Evolutionary conservation across 306 rosid species (phyloP), one percentile per base, ranked within the genome.

Genomic region (Leucaena leucocephala): DNA sequence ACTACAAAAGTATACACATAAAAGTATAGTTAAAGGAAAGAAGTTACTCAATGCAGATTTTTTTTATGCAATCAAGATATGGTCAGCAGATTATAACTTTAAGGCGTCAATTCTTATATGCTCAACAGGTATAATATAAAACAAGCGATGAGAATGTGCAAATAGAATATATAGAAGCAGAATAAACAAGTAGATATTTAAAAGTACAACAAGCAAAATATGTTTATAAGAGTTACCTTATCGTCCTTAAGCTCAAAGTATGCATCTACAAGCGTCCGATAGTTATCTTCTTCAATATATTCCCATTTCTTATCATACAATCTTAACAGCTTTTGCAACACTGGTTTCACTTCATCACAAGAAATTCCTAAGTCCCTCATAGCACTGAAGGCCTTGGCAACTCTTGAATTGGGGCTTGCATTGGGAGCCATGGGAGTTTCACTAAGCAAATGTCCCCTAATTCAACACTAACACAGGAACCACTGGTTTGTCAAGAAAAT

Each of bases 251-350:
- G 68, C 78, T 94, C 97, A 83, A 89, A 94, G 82, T 87, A 92
- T 35, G 97, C 91, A 35, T 92, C 97, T 38, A 87, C 4, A 9
- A 94, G 89, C 12, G 89, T 75, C 70, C 86, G 84, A 78, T 88
- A 94, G 72, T 94, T 92, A 84, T 89, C 95, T 33, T 88, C 92
- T 84, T 85, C 93, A 76, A 94, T 89, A 27, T 82, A 87, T 33
- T 88, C 84, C 97, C 97, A 94, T 2, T 86, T 85, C 27, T 46
- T 59, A 4, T 78, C 87, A 68, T 79, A 91, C 63, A 86, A 39
- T 16, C 21, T 64, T 33, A 89, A 44, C 48, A 94, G 87, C 4
- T 75, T 13, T 80, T 13, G 75, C 84, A 92, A 49, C 43, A 89
- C 82, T 0, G 95, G 94, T 68, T 76, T 87, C 76, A 87, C 86